Conservation (phyloP, 306 rosid genomes). For the Castanopsis chinensis region DNA sequence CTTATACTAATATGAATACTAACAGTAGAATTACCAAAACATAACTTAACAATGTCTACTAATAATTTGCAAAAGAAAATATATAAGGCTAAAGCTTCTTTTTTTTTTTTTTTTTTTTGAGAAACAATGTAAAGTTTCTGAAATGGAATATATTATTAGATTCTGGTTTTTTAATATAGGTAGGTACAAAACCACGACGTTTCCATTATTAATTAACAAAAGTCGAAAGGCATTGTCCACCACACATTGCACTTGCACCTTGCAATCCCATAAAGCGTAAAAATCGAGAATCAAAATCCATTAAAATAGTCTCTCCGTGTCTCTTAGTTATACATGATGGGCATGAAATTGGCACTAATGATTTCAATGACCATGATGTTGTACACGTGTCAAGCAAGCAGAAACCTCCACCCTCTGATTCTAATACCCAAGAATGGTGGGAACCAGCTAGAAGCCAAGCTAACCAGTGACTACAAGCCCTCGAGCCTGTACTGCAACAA, state of each 20-base stretch:
- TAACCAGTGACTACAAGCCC: conserved; percentile 52
- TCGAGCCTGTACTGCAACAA: conserved; percentile 51
- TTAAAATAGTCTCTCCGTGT: background rate
- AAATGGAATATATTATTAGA: too few species aligned
- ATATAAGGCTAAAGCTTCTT: too few species aligned
- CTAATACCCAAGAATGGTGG: conserved; percentile 85
- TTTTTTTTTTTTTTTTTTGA: too few species aligned
- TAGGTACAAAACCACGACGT: background rate
- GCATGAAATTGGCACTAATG: conserved; percentile 8
- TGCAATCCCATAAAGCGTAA: background rate
- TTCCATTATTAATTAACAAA: background rate
- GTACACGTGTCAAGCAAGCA: conserved; percentile 43
- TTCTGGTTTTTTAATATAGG: too few species aligned
- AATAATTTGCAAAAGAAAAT: too few species aligned
- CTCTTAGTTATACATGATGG: background rate
- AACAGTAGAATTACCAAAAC: too few species aligned
- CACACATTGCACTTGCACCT: background rate
- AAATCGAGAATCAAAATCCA: background rate
- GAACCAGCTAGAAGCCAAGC: conserved; percentile 77
- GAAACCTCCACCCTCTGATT: conserved; percentile 59
- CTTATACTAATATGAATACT: too few species aligned
- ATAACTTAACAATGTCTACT: too few species aligned
- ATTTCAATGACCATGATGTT: conserved; percentile 35
- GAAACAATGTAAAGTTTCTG: too few species aligned
- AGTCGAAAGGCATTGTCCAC: background rate